Percentiles rank a stretch among this genome's conserved stretches.
Conservation (phyloP, 331 rosid species). For the Malus hybrid region DNA sequence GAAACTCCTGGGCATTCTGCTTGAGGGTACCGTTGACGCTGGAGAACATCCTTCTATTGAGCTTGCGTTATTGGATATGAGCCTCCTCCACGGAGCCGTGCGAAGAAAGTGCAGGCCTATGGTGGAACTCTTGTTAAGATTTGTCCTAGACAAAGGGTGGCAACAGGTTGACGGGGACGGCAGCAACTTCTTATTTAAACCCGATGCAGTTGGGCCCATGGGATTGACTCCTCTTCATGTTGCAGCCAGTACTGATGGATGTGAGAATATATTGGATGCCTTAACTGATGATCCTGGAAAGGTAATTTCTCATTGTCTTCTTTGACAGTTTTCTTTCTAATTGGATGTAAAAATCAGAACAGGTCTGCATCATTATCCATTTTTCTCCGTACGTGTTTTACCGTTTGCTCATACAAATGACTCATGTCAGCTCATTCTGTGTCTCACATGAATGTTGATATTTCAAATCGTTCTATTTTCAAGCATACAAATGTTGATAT, state of each 20-base stretch:
- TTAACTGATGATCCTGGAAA: conserved; percentile 63
- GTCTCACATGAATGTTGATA: not conserved
- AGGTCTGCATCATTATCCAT: not conserved
- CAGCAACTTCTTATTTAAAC: conserved; percentile 47
- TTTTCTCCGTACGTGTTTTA: not conserved
- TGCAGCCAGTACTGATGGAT: conserved; percentile 64
- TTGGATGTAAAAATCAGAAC: not conserved
- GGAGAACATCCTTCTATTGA: conserved; percentile 47
- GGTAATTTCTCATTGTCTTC: conserved; percentile 33
- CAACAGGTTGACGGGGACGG: conserved; percentile 27
- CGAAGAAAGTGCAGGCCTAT: conserved; percentile 57
- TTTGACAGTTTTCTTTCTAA: not conserved
- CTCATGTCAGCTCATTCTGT: not conserved
- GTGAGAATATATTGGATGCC: conserved; percentile 60
- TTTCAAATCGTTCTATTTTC: not conserved
- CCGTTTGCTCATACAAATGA: not conserved
- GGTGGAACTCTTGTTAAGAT: conserved; percentile 61
- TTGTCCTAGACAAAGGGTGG: conserved; percentile 30
- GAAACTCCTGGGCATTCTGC: conserved; percentile 50
- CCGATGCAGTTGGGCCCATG: conserved; percentile 54
- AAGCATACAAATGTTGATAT: conserved; percentile 3
- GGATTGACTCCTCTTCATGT: conserved; percentile 89
- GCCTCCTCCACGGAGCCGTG: conserved; percentile 75
- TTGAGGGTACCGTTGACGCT: conserved; percentile 49
- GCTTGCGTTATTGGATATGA: conserved; percentile 53